Percentiles rank a stretch among this genome's conserved stretches.
These are phyloP conservation scores for Aquilaria yunnanensis DNA, from an alignment of 345 rosid species.

Conservation along the genomic window DNA sequence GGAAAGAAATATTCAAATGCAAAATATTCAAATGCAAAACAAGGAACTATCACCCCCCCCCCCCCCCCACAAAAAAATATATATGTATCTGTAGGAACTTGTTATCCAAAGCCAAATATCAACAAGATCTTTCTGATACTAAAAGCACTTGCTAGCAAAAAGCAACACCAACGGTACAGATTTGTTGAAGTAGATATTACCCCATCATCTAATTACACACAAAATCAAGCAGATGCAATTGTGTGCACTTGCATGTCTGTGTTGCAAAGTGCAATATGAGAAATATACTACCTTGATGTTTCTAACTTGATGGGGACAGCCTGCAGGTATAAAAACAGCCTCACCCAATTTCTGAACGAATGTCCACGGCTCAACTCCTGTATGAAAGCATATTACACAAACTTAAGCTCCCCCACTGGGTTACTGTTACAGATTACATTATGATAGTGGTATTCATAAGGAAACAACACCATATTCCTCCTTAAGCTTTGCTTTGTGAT, in stretches of 20 bases:
- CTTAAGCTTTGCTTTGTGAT: conserved; percentile 63
- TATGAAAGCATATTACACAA: background rate
- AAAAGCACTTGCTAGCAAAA: too few species aligned
- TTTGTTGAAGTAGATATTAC: too few species aligned
- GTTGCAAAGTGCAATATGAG: background rate
- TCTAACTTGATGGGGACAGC: conserved; percentile 71
- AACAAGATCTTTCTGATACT: too few species aligned
- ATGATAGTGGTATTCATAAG: background rate
- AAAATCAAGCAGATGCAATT: too few species aligned
- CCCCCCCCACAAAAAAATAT: too few species aligned
- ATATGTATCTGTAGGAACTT: too few species aligned
- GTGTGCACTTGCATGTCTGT: background rate
- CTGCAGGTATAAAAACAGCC: conserved; percentile 66
- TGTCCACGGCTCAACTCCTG: conserved; percentile 70
- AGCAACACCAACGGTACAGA: too few species aligned
- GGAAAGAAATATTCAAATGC: too few species aligned
- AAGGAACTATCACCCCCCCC: too few species aligned
- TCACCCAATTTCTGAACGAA: conserved; percentile 56
- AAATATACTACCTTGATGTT: conserved; percentile 42
- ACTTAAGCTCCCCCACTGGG: background rate
- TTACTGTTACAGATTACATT: background rate
- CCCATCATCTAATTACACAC: too few species aligned
- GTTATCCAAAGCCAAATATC: too few species aligned
- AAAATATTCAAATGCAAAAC: too few species aligned
- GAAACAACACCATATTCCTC: conserved; percentile 56